Evolutionary conservation across 2,329 filamentous ascomycete species (phyloP), one percentile per base, ranked within the genome.

Genomic region (Colletotrichum tamarilloi): DNA sequence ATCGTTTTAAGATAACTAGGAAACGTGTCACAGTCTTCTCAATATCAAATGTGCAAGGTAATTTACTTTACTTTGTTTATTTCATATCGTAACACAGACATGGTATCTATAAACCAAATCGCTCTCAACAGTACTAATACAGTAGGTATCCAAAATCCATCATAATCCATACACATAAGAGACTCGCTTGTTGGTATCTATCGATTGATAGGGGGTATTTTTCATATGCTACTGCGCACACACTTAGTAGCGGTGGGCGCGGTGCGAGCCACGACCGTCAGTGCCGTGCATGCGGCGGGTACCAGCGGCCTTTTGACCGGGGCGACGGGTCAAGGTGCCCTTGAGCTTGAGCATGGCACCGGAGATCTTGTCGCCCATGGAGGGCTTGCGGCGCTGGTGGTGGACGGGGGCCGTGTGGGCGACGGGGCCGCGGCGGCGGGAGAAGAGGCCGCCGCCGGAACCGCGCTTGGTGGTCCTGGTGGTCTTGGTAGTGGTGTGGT

Each of bases 341-440:
- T 91, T 91, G 75, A 96, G 82, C 85, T 90, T 94, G 84, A 94
- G 87, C 81, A 96, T 85, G 0, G 93, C 93, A 22, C 94, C 94
- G 62, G 89, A 92, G 77, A 96, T 88, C 83, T 95, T 96, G 84
- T 96, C 94, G 59, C 92, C 92, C 76, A 95, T 85, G 52, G 87
- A 90, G 3, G 90, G 87, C 78, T 92, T 90, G 78, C 93, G 90
- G 80, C 90, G 89, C 67, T 94, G 92, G 80, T 93, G 91, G 74
- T 90, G 88, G 19, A 85, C 84, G 2, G 84, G 84, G 2, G 81
- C 77, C 4, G 70, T 56, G 4, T 79, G 75, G 49, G 64, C 56
- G 56, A 68, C 60, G 30, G 74, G 57, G 11, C 63, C 74, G 59
- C 75, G 82, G 80, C 79, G 81, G 78, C 78, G 76, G 78, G 83